These are phyloP conservation scores for Ustilago xerochloae DNA, from an alignment of 1,284 basidiomycete species.

Conservation along the genomic window DNA sequence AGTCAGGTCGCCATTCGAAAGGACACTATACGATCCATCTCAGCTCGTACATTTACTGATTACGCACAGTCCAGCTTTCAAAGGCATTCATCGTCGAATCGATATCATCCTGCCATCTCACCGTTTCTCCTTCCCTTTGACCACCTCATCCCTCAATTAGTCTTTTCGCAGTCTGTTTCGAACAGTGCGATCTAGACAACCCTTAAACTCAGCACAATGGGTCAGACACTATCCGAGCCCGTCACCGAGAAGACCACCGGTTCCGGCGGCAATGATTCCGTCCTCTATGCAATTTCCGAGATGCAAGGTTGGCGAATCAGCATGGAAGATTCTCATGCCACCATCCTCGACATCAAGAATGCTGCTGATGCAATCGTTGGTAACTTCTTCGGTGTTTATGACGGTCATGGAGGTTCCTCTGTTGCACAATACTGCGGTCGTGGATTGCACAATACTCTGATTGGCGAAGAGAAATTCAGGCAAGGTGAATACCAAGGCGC, in stretches of 20 bases:
- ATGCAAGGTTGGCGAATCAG: conserved; percentile 99
- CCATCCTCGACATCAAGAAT: conserved; percentile 72
- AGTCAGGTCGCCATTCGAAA: too few species aligned
- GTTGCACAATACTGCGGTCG: conserved; percentile 91
- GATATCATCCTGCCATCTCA: neutral
- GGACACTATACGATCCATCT: too few species aligned
- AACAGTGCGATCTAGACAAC: neutral
- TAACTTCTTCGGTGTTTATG: conserved; percentile 93
- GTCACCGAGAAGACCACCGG: conserved; percentile 85
- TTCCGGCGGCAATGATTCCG: conserved; percentile 80
- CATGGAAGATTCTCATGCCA: conserved; percentile 98
- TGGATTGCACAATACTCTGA: conserved; percentile 84
- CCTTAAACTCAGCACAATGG: conserved; percentile 61
- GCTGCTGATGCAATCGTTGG: conserved; percentile 66
- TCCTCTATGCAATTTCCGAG: conserved; percentile 86
- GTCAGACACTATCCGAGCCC: conserved; percentile 72
- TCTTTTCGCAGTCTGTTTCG: conserved; percentile 8
- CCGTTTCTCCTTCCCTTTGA: neutral
- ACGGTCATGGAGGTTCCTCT: conserved; percentile 95
- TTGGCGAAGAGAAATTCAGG: conserved; percentile 79
- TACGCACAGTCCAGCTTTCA: neutral
- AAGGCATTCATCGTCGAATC: neutral
- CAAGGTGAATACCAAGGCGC: conserved; percentile 79
- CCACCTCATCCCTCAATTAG: neutral
- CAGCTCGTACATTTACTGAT: neutral